These are phyloP conservation scores for Coemansia brasiliensis DNA, from an alignment of 192 early-diverging fungal species.

Conservation along the genomic window DNA sequence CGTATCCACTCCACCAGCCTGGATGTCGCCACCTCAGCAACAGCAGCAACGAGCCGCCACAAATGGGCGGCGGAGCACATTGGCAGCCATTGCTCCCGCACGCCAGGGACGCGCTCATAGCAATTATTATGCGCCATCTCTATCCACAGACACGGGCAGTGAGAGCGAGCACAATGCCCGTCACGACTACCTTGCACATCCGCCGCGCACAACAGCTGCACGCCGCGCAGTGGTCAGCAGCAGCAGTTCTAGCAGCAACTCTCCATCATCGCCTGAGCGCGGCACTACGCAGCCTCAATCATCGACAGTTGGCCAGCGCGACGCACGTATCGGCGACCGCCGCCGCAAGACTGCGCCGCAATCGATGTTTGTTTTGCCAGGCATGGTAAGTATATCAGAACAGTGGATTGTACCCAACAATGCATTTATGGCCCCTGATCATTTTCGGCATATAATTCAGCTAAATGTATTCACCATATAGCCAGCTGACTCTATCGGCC, in stretches of 20 bases:
- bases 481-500: no score
- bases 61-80: background rate
- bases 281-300: slow-evolving; percentile 3
- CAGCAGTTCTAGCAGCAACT: slow-evolving; percentile 1
- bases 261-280: background rate
- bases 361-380: slow-evolving; percentile 34
- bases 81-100: background rate
- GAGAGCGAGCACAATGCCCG: slow-evolving; percentile 9
- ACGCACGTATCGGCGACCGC: slow-evolving; percentile 16
- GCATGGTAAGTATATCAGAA: slow-evolving; percentile 38
- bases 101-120: background rate
- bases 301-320: slow-evolving; percentile 16
- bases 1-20: slow-evolving; percentile 38
- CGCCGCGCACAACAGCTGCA: slow-evolving; percentile 1
- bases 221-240: slow-evolving; percentile 1
- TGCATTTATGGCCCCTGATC: background rate
- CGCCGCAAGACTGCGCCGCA: slow-evolving; percentile 37
- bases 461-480: no score
- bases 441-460: no score
- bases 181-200: background rate
- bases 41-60: slow-evolving; percentile 11
- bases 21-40: slow-evolving; percentile 31
- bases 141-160: slow-evolving; percentile 2
- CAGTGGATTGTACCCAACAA: no score
- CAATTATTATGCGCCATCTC: no score